These are phyloP conservation scores for Neurospora sp. DNA, from an alignment of 495 filamentous ascomycete genomes.

Conservation along the genomic window DNA sequence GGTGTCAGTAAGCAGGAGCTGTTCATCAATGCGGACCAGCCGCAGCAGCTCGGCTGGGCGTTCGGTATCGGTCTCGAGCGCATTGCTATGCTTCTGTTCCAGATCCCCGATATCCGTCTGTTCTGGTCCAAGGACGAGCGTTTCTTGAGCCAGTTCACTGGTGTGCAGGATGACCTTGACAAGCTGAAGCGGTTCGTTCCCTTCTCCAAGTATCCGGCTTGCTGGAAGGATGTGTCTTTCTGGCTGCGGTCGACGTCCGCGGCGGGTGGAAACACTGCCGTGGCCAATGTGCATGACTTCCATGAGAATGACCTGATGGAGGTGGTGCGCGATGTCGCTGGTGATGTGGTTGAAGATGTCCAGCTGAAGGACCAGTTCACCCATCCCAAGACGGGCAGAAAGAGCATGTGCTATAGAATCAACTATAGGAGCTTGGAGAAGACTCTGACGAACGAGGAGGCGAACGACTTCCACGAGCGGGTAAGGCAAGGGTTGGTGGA, in stretches of 20 bases:
- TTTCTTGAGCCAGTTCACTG: conserved; percentile 71
- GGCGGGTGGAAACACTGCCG: conserved; percentile 33
- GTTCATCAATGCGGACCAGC: conserved; percentile 63
- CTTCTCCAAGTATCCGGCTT: conserved; percentile 82
- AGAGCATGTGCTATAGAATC: conserved; percentile 83
- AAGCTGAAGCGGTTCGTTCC: conserved; percentile 59
- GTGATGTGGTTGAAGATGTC: conserved; percentile 82
- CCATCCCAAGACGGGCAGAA: conserved; percentile 74
- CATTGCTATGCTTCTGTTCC: conserved; percentile 92
- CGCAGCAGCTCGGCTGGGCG: conserved; percentile 79
- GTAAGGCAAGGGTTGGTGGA: conserved; percentile 52
- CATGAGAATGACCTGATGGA: conserved; percentile 99
- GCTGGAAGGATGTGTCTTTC: conserved; percentile 87
- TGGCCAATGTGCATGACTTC: conserved; percentile 39
- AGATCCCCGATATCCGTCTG: conserved; percentile 91
- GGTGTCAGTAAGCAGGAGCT: conserved; percentile 82
- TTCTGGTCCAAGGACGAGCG: conserved; percentile 85
- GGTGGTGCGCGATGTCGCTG: conserved; percentile 66
- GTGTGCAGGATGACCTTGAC: conserved; percentile 37
- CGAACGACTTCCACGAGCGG: conserved; percentile 61
- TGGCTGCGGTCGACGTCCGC: conserved; percentile 59
- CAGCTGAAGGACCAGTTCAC: conserved; percentile 68
- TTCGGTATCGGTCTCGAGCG: conserved; percentile 90
- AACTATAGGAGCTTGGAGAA: conserved; percentile 84
- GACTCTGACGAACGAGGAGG: conserved; percentile 73